A percentile compares a stretch with the other conserved stretches of the same genome.
Evolutionary conservation across 2,329 filamentous ascomycete species (phyloP).

Genomic region (Phialocephala sp.): DNA sequence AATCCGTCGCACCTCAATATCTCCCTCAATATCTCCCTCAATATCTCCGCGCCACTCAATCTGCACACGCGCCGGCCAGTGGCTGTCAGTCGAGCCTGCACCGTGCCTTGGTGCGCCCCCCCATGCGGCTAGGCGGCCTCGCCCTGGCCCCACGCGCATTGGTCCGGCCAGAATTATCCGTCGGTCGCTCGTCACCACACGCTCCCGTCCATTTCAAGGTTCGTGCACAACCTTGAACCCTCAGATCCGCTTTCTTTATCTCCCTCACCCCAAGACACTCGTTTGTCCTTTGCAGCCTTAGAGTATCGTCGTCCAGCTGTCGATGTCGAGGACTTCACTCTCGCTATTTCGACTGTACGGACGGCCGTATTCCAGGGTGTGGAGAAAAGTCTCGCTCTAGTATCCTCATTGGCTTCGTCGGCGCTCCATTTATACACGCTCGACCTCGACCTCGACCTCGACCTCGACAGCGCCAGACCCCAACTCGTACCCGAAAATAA

Average conservation of each 20-base stretch:
- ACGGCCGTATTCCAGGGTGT: neutral
- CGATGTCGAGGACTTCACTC: conserved; percentile 16
- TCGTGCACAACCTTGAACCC: neutral
- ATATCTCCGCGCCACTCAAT: neutral
- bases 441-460: conserved; percentile 8
- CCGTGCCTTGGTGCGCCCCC: conserved; percentile 9
- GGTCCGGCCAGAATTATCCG: conserved; percentile 3
- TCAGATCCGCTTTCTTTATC: conserved; percentile 25
- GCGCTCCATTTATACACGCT: neutral
- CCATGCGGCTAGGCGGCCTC: neutral
- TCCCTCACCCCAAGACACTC: conserved; percentile 23
- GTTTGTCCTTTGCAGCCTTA: conserved; percentile 17
- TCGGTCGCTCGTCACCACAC: conserved; percentile 3
- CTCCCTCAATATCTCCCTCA: too few relatives aligned
- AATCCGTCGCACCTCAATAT: too few relatives aligned
- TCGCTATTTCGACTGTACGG: conserved; percentile 8
- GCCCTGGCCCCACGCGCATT: neutral
- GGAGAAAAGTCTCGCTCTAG: neutral
- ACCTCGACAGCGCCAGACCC: conserved; percentile 2
- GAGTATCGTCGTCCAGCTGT: conserved; percentile 8
- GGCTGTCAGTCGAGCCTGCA: conserved; percentile 15
- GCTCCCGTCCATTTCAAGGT: neutral
- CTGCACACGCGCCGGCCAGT: neutral
- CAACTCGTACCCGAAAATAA: neutral
- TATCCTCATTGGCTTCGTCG: neutral